Evolutionary conservation across 2,329 filamentous ascomycete genomes (phyloP).

Genomic region (Alternaria triticina): DNA sequence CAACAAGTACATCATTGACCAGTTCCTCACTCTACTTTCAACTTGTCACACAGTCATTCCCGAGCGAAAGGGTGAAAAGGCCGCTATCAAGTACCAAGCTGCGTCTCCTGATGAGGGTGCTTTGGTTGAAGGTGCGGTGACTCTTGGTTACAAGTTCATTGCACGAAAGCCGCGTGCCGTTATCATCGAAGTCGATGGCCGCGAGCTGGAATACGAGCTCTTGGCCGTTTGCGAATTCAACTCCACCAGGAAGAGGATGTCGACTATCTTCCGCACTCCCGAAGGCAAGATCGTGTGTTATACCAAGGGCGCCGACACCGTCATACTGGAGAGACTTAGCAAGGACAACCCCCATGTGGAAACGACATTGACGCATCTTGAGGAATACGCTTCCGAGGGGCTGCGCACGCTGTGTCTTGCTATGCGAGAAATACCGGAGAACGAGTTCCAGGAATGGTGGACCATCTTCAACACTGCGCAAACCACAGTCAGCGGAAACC

Average conservation of each 20-base stretch:
- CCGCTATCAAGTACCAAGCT: constrained; percentile 94
- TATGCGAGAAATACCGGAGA: constrained; percentile 89
- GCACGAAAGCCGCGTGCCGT: constrained; percentile 90
- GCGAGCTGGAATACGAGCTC: constrained; percentile 81
- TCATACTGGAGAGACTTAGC: constrained; percentile 89
- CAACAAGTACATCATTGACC: constrained; percentile 69
- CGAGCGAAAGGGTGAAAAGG: constrained; percentile 80
- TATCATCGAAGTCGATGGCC: constrained; percentile 76
- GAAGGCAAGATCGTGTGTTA: constrained; percentile 95
- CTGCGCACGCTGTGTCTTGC: constrained; percentile 92
- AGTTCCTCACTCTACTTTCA: constrained; percentile 85
- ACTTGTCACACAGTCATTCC: constrained; percentile 98
- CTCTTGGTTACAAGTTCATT: constrained; percentile 86
- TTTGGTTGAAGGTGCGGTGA: constrained; percentile 88
- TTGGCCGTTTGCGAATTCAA: constrained; percentile 99
- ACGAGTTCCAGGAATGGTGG: constrained; percentile 87
- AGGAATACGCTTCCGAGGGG: constrained; percentile 97
- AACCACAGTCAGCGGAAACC: constrained; percentile 89
- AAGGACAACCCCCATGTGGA: constrained; percentile 84
- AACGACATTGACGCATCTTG: constrained; percentile 89
- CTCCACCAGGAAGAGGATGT: constrained; percentile 97
- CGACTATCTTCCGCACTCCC: constrained; percentile 92
- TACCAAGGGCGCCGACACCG: constrained; percentile 96
- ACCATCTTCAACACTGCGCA: constrained; percentile 84
- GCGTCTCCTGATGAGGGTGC: constrained; percentile 97